Conservation (phyloP, 306 rosid species). For the Cyclanthera cordifolia region DNA sequence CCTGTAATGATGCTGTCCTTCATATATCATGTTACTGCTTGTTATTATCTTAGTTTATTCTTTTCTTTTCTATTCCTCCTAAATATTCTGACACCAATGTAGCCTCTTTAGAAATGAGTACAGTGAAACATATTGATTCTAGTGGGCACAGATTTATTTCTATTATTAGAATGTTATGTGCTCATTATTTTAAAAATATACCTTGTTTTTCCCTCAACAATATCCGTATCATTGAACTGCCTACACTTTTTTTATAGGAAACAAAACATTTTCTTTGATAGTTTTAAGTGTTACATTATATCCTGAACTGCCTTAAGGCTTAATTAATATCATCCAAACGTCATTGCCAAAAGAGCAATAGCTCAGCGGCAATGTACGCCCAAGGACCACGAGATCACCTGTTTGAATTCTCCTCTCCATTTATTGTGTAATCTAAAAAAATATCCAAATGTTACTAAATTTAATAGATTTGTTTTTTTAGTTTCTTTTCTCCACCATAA, state of each 20-base stretch:
- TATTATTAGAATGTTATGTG: neutral
- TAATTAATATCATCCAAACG: neutral
- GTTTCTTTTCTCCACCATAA: neutral
- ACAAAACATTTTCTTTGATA: no score
- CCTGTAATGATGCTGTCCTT: slow-evolving; percentile 48
- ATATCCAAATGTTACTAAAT: neutral
- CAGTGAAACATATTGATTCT: neutral
- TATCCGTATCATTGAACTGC: neutral
- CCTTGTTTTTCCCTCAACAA: neutral
- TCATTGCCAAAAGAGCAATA: no score
- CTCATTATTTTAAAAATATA: neutral
- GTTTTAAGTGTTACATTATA: no score
- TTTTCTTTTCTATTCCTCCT: neutral
- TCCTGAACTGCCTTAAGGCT: neutral
- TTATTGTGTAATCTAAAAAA: no score
- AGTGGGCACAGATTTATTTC: neutral
- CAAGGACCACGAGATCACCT: no score
- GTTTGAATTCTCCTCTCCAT: no score
- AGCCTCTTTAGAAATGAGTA: neutral
- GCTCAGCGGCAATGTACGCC: no score
- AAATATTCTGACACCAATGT: neutral
- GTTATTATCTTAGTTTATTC: slow-evolving; percentile 7
- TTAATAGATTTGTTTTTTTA: neutral
- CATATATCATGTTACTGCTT: slow-evolving; percentile 5
- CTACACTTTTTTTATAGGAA: no score